phyloP scores from a whole-genome alignment of 257 asterid species.

The Gentiana macrophylla region DNA sequence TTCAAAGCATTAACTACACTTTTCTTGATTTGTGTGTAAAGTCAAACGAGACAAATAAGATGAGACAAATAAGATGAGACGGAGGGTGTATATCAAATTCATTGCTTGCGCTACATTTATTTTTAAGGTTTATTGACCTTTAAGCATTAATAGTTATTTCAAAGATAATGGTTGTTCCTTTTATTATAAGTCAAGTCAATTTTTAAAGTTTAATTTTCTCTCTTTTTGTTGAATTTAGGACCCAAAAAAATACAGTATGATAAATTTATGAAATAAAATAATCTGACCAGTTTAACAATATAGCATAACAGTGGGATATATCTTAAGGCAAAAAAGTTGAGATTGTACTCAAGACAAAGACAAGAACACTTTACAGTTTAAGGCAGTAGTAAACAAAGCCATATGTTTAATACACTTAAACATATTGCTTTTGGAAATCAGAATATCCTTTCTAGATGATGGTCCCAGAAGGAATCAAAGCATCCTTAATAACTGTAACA shows the following conservation, averaged over 20 bases:
- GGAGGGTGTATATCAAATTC: not conserved
- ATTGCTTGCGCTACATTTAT: no score
- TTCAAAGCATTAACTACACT: not conserved
- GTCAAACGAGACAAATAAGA: not conserved
- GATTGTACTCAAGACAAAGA: not conserved
- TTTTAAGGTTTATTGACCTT: no score
- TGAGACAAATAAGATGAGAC: not conserved
- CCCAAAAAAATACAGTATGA: no score
- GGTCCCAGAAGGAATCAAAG: constrained; percentile 63
- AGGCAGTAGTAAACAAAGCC: no score
- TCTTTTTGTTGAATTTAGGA: no score
- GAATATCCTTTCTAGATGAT: constrained; percentile 31
- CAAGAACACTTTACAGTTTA: not conserved
- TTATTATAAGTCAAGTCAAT: no score
- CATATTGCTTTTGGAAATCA: not conserved
- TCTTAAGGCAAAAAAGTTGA: constrained; percentile 1
- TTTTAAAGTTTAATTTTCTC: no score
- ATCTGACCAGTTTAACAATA: constrained; percentile 4
- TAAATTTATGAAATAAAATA: no score
- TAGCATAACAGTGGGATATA: not conserved
- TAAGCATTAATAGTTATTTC: no score
- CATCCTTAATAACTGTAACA: constrained; percentile 85
- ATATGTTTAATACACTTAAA: no score
- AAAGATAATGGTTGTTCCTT: no score
- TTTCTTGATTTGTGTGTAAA: not conserved